Percentiles rank a stretch among this genome's conserved stretches.
Evolutionary conservation across 768 basidiomycete species (phyloP).

Genomic region (Lentinula sp.): DNA sequence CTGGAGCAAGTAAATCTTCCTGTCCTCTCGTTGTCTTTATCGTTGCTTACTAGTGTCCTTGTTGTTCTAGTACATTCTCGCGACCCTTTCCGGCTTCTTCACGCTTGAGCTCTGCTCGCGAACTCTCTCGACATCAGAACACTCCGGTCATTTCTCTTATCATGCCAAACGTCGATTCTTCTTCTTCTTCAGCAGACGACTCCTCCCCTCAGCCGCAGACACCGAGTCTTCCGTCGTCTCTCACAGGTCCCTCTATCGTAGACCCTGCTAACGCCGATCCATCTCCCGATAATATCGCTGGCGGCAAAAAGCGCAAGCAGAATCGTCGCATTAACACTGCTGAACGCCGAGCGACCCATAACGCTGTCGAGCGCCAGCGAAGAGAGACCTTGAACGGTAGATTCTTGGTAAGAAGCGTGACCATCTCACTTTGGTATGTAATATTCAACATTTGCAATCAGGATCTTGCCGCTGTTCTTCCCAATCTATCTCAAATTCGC

Average conservation of each 20-base stretch:
- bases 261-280: constrained; percentile 24
- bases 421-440: neutral
- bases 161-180: neutral
- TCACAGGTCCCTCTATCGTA: constrained; percentile 24
- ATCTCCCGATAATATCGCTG: constrained; percentile 11
- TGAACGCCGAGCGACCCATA: constrained; percentile 93
- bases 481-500: constrained; percentile 85
- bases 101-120: constrained; percentile 75
- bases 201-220: neutral
- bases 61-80: constrained; percentile 53
- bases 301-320: constrained; percentile 63
- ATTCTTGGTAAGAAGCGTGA: constrained; percentile 55
- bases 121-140: constrained; percentile 16
- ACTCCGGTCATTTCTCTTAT: neutral
- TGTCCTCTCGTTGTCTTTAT: constrained; percentile 5
- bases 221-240: constrained; percentile 28
- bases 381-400: constrained; percentile 90
- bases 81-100: constrained; percentile 80
- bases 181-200: neutral
- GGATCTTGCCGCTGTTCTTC: constrained; percentile 89
- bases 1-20: constrained; percentile 28
- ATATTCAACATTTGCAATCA: constrained; percentile 20
- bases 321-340: constrained; percentile 91
- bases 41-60: constrained; percentile 15
- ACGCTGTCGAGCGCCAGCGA: constrained; percentile 91